phyloP scores from a whole-genome alignment of 2,329 filamentous ascomycete species.

The Aspergillus oerlinghausenensis region DNA sequence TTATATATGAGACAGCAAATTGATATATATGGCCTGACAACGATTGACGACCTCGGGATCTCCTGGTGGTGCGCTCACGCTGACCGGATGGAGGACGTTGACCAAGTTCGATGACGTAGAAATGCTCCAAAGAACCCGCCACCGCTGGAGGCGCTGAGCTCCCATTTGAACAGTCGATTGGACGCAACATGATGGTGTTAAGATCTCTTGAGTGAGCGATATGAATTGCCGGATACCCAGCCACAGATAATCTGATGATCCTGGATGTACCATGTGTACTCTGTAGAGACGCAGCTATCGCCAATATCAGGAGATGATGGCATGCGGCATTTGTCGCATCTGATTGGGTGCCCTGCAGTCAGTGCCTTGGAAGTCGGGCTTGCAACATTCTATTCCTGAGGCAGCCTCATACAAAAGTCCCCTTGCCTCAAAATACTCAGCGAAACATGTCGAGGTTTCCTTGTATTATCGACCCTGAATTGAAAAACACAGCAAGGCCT shows the following conservation, averaged over 20 bases:
- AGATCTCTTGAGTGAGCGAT: neutral
- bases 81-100: neutral
- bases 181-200: neutral
- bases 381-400: too few relatives aligned
- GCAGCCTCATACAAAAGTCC: too few relatives aligned
- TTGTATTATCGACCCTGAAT: too few relatives aligned
- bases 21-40: neutral
- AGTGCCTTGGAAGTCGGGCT: slow-evolving; percentile 17
- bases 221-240: neutral
- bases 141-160: neutral
- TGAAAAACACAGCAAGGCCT: too few relatives aligned
- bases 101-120: neutral
- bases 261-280: too few relatives aligned
- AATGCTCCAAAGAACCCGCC: neutral
- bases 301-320: neutral
- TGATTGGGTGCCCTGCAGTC: slow-evolving; percentile 45
- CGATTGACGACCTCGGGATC: neutral
- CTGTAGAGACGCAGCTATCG: too few relatives aligned
- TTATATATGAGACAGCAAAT: neutral
- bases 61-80: neutral
- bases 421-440: too few relatives aligned
- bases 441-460: too few relatives aligned
- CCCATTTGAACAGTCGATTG: neutral
- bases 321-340: neutral
- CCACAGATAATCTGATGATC: too few relatives aligned